phyloP scores from a whole-genome alignment of 352 stramenopile genomes.

The Elongisporangium anandrum region DNA sequence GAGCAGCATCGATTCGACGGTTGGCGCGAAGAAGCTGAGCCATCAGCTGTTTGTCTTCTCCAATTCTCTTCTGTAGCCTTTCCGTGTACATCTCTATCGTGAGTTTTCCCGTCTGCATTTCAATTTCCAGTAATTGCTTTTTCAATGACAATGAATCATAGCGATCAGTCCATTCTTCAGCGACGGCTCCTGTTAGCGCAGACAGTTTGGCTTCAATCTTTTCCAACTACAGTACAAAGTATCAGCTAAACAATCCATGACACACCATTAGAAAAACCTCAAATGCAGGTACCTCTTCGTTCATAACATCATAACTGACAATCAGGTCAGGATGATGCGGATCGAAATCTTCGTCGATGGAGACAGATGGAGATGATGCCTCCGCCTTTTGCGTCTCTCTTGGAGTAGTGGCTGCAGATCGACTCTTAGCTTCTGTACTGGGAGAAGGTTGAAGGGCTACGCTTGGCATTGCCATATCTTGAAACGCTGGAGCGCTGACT shows the following conservation, averaged over 20 bases:
- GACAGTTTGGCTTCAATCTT: slow-evolving; percentile 56
- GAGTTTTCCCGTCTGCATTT: slow-evolving; percentile 77
- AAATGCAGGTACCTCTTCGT: slow-evolving; percentile 65
- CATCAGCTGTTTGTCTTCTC: slow-evolving; percentile 44
- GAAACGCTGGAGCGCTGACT: neutral
- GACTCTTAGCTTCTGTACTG: neutral
- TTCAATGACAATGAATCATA: slow-evolving; percentile 69
- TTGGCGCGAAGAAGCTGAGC: slow-evolving; percentile 32
- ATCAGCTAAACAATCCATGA: neutral
- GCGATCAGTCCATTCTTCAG: slow-evolving; percentile 43
- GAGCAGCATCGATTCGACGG: slow-evolving; percentile 50
- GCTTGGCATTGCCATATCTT: slow-evolving; percentile 11
- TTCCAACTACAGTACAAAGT: slow-evolving; percentile 33
- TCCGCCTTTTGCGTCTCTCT: neutral
- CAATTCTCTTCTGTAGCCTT: slow-evolving; percentile 41
- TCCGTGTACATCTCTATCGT: slow-evolving; percentile 69
- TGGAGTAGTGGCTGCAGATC: neutral
- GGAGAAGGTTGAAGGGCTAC: slow-evolving; percentile 7
- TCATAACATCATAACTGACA: slow-evolving; percentile 84
- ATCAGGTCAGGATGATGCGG: slow-evolving; percentile 69
- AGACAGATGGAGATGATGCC: slow-evolving; percentile 1
- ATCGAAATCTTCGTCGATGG: slow-evolving; percentile 23
- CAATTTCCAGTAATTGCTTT: slow-evolving; percentile 78
- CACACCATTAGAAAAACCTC: neutral
- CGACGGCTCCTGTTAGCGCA: slow-evolving; percentile 22